Base-by-base conservation (phyloP, 768 basidiomycete species). In the Boletales sp. region DNA sequence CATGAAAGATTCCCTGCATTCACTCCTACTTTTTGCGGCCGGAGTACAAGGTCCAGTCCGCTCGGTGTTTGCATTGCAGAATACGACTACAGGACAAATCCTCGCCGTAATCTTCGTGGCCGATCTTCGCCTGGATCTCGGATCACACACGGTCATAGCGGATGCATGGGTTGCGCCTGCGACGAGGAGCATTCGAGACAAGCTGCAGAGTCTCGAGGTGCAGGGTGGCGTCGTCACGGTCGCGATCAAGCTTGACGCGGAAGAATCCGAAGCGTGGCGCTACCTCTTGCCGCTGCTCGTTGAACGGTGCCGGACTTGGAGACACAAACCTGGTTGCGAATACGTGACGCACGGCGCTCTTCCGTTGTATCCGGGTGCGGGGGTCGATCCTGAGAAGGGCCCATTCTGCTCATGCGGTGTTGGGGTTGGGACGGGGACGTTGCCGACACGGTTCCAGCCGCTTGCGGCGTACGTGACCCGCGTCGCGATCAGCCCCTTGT, bases 291-390 rank as follows among this genome's bases (percentile, higher is more conserved):
- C 81, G 5, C 66, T 68, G 8, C 56, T 79, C 30, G 72, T 72
- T 3, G 83, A 83, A 58, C 74, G 79, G 35, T 81, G 80, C 50
- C 73, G 79, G 21, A 70, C 65, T 0, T 83, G 81, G 81, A 57
- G 61, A 9, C 82, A 84, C 58, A 57, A 50, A 14, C 33, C 58
- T 3, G 61, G 61, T 15, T 84, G 83, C 67, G 77, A 79, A 60
- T 83, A 82, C 57, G n/a, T 54, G 15, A 15, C 52, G 42, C 35
- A 68, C 49, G 43, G 55, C 7, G 36, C 13, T 14, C 63, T 79
- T 18, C 79, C 80, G 0, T 62, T 76, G 4, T 63, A 65, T 38
- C 50, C 57, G 7, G 69, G 71, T 25, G 30, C 57, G 59, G 58
- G 58, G 11, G 39, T 48, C 10, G 70, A 74, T 31, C 64, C 71